Evolutionary conservation across 306 rosid genomes (phyloP), one percentile per base, ranked within the genome.

Genomic region (Pueraria montana): DNA sequence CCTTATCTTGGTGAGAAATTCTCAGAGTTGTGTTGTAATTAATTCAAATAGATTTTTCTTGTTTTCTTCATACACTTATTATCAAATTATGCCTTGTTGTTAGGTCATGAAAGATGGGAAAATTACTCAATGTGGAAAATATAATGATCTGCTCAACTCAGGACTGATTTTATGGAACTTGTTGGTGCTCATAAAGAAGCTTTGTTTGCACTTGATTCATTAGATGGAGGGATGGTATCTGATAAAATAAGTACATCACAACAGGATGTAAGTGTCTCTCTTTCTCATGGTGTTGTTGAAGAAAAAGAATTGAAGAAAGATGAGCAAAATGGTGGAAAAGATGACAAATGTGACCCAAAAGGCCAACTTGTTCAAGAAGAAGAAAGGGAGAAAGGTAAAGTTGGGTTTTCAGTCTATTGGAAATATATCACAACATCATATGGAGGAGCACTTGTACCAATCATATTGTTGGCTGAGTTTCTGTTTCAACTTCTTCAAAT

Each of bases 291-390:
- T 32, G 74, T 49, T 64, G 53, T 49, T 64, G 53, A 68, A 20
- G 66, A 59, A 42, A 82, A 77, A 17, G 82, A 78, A 56, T 86
- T 26, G 49, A 80, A 55, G 13, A 63, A 32, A 63, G 76, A 85
- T 26, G 56, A 16, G 32, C 84, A 78, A 74, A 82, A 87, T 71
- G 48, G 80, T 70, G 73, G 36, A 83, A 21, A 58, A 58, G 34
- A 30, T 38, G 79, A 71, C 27, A 67, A 6, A 55, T 72, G 34
- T 34, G 81, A 59, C 61, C 80, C 85, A 63, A 86, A 86, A 67
- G 89, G 87, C 82, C 96, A 90, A 56, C 87, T 92, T 87, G 91
- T 92, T 48, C 94, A 90, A 84, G 94, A 89, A 72, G 96, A 92
- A 89, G 96, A 90, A 81, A 90, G 96, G 74, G 91, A 89, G 74